Evolutionary conservation across 108 stramenopile species (phyloP).

Genomic region (Licmophora abbreviata): DNA sequence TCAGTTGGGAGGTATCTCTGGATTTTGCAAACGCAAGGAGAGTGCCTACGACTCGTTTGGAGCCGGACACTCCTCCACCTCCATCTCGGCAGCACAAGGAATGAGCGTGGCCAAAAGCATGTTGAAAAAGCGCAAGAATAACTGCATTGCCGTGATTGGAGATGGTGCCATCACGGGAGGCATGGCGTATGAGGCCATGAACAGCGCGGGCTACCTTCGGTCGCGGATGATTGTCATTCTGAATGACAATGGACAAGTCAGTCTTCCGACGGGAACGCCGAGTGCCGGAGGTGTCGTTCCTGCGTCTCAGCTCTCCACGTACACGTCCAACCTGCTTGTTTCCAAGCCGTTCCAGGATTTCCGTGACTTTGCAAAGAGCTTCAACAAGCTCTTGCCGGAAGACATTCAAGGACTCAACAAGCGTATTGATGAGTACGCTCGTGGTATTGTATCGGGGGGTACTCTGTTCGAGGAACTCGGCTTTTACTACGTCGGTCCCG

Average conservation of each 20-base stretch:
- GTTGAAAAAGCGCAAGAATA: constrained; percentile 80
- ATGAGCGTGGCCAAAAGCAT: constrained; percentile 90
- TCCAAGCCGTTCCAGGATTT: constrained; percentile 95
- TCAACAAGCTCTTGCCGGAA: constrained; percentile 88
- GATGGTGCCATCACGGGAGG: constrained; percentile 98
- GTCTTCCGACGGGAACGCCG: constrained; percentile 93
- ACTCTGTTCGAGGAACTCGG: constrained; percentile 97
- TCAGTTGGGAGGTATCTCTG: constrained; percentile 85
- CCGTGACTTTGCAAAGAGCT: constrained; percentile 87
- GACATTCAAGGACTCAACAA: constrained; percentile 94
- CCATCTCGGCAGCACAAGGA: constrained; percentile 91
- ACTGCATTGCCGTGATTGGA: constrained; percentile 96
- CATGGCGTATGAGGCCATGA: constrained; percentile 99
- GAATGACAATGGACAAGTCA: constrained; percentile 98
- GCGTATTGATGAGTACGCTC: constrained; percentile 95
- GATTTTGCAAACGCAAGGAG: constrained; percentile 94
- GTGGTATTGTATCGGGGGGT: constrained; percentile 91
- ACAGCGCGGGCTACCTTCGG: constrained; percentile 89
- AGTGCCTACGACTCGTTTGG: constrained; percentile 94
- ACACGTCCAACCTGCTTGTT: constrained; percentile 89
- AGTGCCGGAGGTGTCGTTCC: constrained; percentile 91
- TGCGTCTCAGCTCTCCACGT: constrained; percentile 81
- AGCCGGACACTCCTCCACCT: constrained; percentile 91
- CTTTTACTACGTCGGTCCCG: constrained; percentile 97
- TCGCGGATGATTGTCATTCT: constrained; percentile 93